phyloP scores from a whole-genome alignment of 495 filamentous ascomycete species.

The Ramalina intermedia region DNA sequence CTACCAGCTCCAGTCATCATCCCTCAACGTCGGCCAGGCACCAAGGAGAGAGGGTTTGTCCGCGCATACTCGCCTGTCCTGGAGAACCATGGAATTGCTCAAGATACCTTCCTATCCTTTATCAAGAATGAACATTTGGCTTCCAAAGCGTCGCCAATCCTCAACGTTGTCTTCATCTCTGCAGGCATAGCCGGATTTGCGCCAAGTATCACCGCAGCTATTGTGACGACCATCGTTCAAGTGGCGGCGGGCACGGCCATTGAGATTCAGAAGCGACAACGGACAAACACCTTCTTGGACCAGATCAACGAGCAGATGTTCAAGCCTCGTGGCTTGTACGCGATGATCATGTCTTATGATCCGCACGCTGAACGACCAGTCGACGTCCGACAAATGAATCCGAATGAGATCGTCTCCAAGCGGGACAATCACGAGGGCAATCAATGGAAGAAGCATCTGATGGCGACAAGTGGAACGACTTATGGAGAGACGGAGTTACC shows the following conservation, averaged over 20 bases:
- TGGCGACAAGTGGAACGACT: conserved; percentile 30
- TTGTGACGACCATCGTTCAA: conserved; percentile 13
- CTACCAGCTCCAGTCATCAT: conserved; percentile 17
- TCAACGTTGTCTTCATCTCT: conserved; percentile 14
- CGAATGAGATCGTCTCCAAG: conserved; percentile 2
- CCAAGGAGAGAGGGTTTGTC: conserved; percentile 23
- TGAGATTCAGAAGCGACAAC: conserved; percentile 10
- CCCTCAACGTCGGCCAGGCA: conserved; percentile 18
- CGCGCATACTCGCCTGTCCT: conserved; percentile 28
- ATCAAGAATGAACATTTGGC: conserved; percentile 24
- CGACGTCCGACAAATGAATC: conserved; percentile 1
- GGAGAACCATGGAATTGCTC: conserved; percentile 23
- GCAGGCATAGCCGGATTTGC: conserved; percentile 9
- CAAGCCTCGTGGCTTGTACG: conserved; percentile 16
- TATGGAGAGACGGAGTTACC: conserved; percentile 34
- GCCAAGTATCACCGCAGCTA: conserved; percentile 9
- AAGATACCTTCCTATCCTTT: conserved; percentile 26
- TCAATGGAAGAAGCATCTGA: conserved; percentile 17
- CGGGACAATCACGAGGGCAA: background rate
- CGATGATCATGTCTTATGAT: conserved; percentile 18
- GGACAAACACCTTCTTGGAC: conserved; percentile 16
- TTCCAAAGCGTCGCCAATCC: conserved; percentile 14
- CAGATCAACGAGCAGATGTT: conserved; percentile 17
- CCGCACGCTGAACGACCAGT: conserved; percentile 5
- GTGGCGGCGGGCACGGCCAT: conserved; percentile 13